phyloP scores from a whole-genome alignment of 2,329 filamentous ascomycete genomes.

The Pseudogymnoascus sp. region DNA sequence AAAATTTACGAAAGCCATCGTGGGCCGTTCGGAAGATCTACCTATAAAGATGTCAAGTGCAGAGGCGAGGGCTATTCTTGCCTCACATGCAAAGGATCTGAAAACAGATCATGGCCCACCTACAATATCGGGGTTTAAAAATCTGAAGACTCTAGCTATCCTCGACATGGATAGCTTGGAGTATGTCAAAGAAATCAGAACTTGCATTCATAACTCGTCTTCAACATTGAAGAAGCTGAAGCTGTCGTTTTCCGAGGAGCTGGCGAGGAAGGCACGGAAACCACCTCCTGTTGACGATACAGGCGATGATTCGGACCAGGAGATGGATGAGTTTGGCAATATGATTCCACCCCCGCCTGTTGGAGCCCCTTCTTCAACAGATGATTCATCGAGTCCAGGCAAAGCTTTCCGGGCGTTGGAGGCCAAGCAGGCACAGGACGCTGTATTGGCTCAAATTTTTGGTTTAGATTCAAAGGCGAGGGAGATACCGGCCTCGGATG shows the following conservation, averaged over 20 bases:
- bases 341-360: slow-evolving; percentile 26
- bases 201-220: slow-evolving; percentile 46
- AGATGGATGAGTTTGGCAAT: slow-evolving; percentile 44
- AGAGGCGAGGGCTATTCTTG: slow-evolving; percentile 1
- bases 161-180: slow-evolving; percentile 54
- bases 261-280: slow-evolving; percentile 41
- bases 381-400: slow-evolving; percentile 35
- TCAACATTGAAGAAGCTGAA: slow-evolving; percentile 46
- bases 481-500: not conserved
- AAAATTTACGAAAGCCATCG: not conserved
- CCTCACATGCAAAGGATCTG: not conserved
- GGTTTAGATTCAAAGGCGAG: slow-evolving; percentile 34
- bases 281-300: slow-evolving; percentile 32
- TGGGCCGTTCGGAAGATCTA: not conserved
- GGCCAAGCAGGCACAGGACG: slow-evolving; percentile 47
- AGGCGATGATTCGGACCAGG: slow-evolving; percentile 43
- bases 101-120: slow-evolving; percentile 33
- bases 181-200: slow-evolving; percentile 45
- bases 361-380: slow-evolving; percentile 21
- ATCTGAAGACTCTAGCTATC: slow-evolving; percentile 44
- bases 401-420: slow-evolving; percentile 42
- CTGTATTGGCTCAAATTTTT: slow-evolving; percentile 44
- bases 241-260: slow-evolving; percentile 48
- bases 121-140: slow-evolving; percentile 49
- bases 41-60: not conserved